Evolutionary conservation across 192 early-diverging fungal species (phyloP).

Genomic region (Coemansia sp.): DNA sequence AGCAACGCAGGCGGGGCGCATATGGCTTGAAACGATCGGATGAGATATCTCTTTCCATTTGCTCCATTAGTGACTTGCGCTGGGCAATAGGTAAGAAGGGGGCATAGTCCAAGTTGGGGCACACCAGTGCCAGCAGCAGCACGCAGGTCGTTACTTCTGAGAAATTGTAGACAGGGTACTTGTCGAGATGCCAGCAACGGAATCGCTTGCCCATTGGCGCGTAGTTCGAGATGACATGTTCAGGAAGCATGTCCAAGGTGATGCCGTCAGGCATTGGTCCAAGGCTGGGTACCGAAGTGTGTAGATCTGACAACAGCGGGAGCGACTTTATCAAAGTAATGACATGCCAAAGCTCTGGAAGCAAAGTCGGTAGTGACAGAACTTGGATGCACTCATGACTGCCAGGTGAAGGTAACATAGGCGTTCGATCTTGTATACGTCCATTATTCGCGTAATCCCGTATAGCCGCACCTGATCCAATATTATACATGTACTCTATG

Average conservation of each 20-base stretch:
- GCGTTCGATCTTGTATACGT: not conserved
- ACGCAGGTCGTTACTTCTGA: not conserved
- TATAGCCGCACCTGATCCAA: not conserved
- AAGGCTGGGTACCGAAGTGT: not conserved
- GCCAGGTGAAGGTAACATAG: no score
- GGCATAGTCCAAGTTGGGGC: slow-evolving; percentile 1
- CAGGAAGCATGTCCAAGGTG: not conserved
- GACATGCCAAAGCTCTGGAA: not conserved
- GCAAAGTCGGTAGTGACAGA: not conserved
- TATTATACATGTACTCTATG: not conserved
- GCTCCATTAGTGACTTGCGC: not conserved
- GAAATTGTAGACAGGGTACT: not conserved
- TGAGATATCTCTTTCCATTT: not conserved
- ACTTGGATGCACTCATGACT: not conserved
- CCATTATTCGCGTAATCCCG: not conserved
- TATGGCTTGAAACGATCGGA: not conserved
- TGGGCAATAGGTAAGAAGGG: not conserved
- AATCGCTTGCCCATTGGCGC: not conserved
- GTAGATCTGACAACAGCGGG: not conserved
- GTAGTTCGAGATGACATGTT: not conserved
- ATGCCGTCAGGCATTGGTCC: not conserved
- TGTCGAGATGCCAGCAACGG: not conserved
- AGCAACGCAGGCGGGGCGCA: not conserved
- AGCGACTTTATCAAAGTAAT: not conserved
- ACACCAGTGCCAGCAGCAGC: not conserved